These are phyloP conservation scores for Diaporthe ilicicola DNA, from an alignment of 2,329 filamentous ascomycete genomes.

Conservation along the genomic window DNA sequence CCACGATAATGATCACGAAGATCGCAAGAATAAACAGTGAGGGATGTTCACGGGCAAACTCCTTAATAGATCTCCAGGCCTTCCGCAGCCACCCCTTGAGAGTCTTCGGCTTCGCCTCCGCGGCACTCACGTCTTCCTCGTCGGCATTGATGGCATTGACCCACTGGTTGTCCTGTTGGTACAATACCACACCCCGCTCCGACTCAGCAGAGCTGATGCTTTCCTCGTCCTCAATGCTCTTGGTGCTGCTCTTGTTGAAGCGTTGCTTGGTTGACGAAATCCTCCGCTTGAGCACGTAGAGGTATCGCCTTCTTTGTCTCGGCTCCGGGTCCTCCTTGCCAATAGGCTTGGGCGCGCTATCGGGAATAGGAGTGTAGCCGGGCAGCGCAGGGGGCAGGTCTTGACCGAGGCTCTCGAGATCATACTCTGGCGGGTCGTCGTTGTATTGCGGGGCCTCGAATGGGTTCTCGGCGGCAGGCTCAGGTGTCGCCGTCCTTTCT, in stretches of 20 bases:
- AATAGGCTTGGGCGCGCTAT: neutral
- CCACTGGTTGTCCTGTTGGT: slow-evolving; percentile 21
- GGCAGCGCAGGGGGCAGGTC: slow-evolving; percentile 5
- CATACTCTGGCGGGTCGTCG: slow-evolving; percentile 4
- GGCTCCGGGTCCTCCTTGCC: slow-evolving; percentile 11
- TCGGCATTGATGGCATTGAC: neutral
- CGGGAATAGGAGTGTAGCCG: slow-evolving; percentile 8
- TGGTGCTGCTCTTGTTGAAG: slow-evolving; percentile 16
- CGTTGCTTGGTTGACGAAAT: slow-evolving; percentile 10
- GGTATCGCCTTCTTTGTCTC: slow-evolving; percentile 13
- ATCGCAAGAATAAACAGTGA: slow-evolving; percentile 20
- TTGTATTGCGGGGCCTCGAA: slow-evolving; percentile 1
- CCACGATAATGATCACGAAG: slow-evolving; percentile 24
- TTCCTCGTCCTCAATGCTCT: neutral
- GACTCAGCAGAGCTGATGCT: slow-evolving; percentile 7
- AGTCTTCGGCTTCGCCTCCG: neutral
- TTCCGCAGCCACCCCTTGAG: slow-evolving; percentile 16
- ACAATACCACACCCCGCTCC: slow-evolving; percentile 15
- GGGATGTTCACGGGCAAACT: slow-evolving; percentile 18
- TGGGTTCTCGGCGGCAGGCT: neutral
- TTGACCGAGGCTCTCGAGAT: neutral
- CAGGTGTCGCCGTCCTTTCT: neutral
- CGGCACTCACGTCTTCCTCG: neutral
- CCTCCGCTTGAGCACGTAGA: slow-evolving; percentile 21
- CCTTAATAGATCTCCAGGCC: neutral